Evolutionary conservation across 148 eudicot species (phyloP).

Genomic region (Nyssa sinensis): DNA sequence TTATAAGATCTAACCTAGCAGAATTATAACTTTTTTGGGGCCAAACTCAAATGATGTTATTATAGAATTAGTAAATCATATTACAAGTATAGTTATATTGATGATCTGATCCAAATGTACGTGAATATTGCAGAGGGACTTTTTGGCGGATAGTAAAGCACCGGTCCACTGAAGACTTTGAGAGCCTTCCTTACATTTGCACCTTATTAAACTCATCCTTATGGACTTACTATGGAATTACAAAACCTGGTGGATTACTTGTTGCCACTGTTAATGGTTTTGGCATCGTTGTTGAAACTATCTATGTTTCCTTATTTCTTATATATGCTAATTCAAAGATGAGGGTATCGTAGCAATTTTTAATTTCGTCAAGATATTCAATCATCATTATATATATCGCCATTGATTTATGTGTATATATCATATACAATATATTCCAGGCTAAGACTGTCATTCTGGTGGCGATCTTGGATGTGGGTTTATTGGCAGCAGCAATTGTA

Average conservation of each 20-base stretch:
- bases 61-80: too few relatives aligned
- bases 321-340: slow-evolving; percentile 30
- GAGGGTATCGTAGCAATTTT: slow-evolving; percentile 26
- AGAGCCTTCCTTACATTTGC: slow-evolving; percentile 62
- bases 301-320: slow-evolving; percentile 47
- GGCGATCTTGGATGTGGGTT: slow-evolving; percentile 40
- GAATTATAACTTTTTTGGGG: too few relatives aligned
- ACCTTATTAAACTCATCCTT: slow-evolving; percentile 42
- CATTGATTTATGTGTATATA: neutral
- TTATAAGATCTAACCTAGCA: too few relatives aligned
- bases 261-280: slow-evolving; percentile 64
- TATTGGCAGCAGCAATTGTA: slow-evolving; percentile 30
- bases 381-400: neutral
- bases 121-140: slow-evolving; percentile 39
- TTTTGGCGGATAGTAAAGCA: slow-evolving; percentile 44
- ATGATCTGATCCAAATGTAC: neutral
- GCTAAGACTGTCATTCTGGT: slow-evolving; percentile 35
- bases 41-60: too few relatives aligned
- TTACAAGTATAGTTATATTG: neutral
- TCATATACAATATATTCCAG: slow-evolving; percentile 16
- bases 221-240: slow-evolving; percentile 60
- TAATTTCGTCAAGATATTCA: too few relatives aligned
- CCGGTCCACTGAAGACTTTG: slow-evolving; percentile 45
- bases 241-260: slow-evolving; percentile 33
- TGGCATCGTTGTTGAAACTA: slow-evolving; percentile 33